Evolutionary conservation across 768 basidiomycete genomes (phyloP).

Genomic region (Tubosaeta sp.): DNA sequence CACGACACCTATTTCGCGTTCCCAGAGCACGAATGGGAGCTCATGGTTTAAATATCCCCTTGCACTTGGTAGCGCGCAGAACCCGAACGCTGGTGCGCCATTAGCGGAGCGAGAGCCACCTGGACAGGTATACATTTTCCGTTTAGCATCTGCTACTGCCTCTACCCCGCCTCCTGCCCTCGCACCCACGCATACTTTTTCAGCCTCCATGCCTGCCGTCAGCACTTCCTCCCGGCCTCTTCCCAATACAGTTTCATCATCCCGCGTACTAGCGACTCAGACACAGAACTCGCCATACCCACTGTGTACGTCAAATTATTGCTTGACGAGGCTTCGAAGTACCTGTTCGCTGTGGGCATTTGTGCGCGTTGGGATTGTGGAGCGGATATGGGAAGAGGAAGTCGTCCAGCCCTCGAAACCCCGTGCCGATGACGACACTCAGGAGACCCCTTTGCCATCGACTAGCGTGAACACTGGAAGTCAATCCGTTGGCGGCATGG

Average conservation of each 20-base stretch:
- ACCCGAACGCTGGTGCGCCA: slow-evolving; percentile 14
- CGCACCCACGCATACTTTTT: slow-evolving; percentile 17
- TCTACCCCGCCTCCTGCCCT: slow-evolving; percentile 24
- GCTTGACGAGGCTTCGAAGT: slow-evolving; percentile 71
- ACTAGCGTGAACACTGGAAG: background rate
- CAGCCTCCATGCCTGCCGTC: slow-evolving; percentile 33
- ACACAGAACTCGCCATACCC: slow-evolving; percentile 45
- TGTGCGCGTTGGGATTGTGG: slow-evolving; percentile 74
- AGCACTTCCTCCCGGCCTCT: slow-evolving; percentile 16
- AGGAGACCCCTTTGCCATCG: background rate
- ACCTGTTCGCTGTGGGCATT: slow-evolving; percentile 93
- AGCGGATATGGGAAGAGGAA: slow-evolving; percentile 88
- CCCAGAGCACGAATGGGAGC: slow-evolving; percentile 45
- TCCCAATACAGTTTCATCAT: slow-evolving; percentile 42
- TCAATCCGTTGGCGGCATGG: background rate
- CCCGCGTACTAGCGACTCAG: slow-evolving; percentile 23
- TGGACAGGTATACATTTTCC: slow-evolving; percentile 64
- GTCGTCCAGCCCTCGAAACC: slow-evolving; percentile 32
- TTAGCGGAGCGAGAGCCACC: slow-evolving; percentile 29
- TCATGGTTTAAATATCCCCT: slow-evolving; percentile 56
- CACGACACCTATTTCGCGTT: slow-evolving; percentile 24
- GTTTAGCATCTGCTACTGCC: slow-evolving; percentile 38
- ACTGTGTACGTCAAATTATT: slow-evolving; percentile 83
- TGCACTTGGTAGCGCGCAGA: slow-evolving; percentile 31
- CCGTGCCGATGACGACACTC: slow-evolving; percentile 11